Percentiles rank a stretch among this genome's conserved stretches.
Evolutionary conservation across 73 alveolate genomes (phyloP).

Genomic region (Paramecium tetraurelia): DNA sequence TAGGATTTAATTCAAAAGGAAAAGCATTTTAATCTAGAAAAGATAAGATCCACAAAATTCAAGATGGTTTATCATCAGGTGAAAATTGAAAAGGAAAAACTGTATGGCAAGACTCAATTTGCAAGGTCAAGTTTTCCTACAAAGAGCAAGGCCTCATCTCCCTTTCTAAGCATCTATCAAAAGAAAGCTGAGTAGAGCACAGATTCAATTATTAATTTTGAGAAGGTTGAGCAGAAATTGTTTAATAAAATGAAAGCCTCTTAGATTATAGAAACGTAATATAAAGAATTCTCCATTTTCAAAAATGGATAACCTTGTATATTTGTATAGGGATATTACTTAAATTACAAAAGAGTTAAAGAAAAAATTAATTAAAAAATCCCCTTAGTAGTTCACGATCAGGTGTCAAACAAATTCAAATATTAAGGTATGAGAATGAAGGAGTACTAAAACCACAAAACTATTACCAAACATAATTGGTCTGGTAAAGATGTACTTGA

Average conservation of each 20-base stretch:
- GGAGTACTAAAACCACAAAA: not conserved
- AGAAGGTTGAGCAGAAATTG: not conserved
- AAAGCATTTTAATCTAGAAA: not conserved
- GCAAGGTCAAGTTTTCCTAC: not conserved
- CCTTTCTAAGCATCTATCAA: not conserved
- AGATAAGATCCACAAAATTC: not conserved
- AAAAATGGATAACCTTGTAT: not conserved
- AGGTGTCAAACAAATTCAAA: not conserved
- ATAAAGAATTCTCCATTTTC: not conserved
- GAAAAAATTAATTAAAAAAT: not conserved
- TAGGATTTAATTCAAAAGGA: not conserved
- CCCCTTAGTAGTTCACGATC: not conserved
- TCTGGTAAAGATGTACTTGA: slow-evolving; percentile 24
- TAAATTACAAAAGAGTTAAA: not conserved
- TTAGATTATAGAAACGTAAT: not conserved
- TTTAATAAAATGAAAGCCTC: not conserved
- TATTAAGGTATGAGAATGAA: not conserved
- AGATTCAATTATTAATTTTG: not conserved
- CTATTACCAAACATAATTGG: not conserved
- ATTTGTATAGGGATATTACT: not conserved
- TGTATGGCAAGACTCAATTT: not conserved
- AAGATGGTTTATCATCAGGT: not conserved
- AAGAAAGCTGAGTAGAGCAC: not conserved
- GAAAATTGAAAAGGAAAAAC: not conserved
- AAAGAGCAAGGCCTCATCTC: not conserved